phyloP scores from a whole-genome alignment of 352 stramenopile genomes.

The Phytophthora crassamura region DNA sequence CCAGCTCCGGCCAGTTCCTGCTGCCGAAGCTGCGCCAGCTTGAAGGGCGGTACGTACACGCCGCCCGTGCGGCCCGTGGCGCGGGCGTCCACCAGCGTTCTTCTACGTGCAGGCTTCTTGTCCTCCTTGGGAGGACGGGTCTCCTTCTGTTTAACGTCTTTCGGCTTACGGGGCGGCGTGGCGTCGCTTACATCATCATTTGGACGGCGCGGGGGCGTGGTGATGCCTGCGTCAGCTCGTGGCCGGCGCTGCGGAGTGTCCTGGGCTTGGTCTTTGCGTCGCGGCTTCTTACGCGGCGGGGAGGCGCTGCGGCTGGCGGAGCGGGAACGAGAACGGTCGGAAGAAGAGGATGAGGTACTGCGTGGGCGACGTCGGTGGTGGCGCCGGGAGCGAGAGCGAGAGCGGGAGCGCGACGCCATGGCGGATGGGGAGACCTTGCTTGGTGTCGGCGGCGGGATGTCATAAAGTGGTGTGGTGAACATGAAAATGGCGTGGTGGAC shows the following conservation, averaged over 20 bases:
- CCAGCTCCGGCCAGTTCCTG: constrained; percentile 36
- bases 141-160: constrained; percentile 11
- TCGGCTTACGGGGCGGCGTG: neutral
- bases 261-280: constrained; percentile 1
- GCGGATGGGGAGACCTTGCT: constrained; percentile 18
- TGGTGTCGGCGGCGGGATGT: too few relatives aligned
- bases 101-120: constrained; percentile 29
- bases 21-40: constrained; percentile 83
- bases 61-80: constrained; percentile 79
- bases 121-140: constrained; percentile 9
- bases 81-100: constrained; percentile 42
- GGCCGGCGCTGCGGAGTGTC: constrained; percentile 24
- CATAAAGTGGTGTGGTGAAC: too few relatives aligned
- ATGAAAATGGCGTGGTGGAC: too few relatives aligned
- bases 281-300: constrained; percentile 43
- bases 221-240: constrained; percentile 9
- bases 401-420: constrained; percentile 38
- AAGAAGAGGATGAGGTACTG: constrained; percentile 21
- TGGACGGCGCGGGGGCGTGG: constrained; percentile 18
- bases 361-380: constrained; percentile 21
- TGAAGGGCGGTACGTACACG: constrained; percentile 94
- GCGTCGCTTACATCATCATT: constrained; percentile 6
- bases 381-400: constrained; percentile 24
- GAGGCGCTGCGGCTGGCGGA: constrained; percentile 18
- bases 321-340: constrained; percentile 22